A percentile compares a stretch with the other conserved stretches of the same genome.
These are phyloP conservation scores for Westerdykella ornata DNA, from an alignment of 2,329 filamentous ascomycete genomes.

Conservation along the genomic window DNA sequence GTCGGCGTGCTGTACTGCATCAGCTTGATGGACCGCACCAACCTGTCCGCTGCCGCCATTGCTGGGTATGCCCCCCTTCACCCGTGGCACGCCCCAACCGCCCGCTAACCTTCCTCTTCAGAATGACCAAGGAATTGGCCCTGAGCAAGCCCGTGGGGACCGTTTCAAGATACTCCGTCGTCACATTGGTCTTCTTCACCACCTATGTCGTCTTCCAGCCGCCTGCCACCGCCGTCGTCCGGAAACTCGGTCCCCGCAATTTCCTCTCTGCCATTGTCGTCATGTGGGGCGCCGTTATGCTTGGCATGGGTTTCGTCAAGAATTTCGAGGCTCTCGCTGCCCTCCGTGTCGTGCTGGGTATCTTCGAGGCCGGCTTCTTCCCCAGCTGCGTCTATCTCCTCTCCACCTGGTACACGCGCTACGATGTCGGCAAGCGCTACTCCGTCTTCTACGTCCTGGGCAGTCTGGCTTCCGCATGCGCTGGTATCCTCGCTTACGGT, in stretches of 20 bases:
- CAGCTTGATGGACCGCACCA: constrained; percentile 72
- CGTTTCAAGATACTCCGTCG: constrained; percentile 47
- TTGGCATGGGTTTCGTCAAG: constrained; percentile 39
- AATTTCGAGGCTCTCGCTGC: constrained; percentile 33
- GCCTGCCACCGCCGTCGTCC: constrained; percentile 37
- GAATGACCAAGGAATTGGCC: constrained; percentile 37
- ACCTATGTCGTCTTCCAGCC: constrained; percentile 41
- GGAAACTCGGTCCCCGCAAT: constrained; percentile 37
- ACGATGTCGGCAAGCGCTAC: constrained; percentile 64
- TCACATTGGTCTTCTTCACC: constrained; percentile 49
- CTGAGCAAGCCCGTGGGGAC: constrained; percentile 17
- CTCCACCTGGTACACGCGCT: constrained; percentile 45
- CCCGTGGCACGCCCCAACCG: constrained; percentile 1
- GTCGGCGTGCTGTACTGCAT: constrained; percentile 62
- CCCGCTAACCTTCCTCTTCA: constrained; percentile 20
- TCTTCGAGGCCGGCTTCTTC: constrained; percentile 38
- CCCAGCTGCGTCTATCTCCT: constrained; percentile 43
- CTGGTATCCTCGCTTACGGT: constrained; percentile 64
- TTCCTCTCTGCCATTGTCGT: constrained; percentile 33
- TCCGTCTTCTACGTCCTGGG: constrained; percentile 64
- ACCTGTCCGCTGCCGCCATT: constrained; percentile 65
- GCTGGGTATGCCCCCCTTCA: constrained; percentile 48
- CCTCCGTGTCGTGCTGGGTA: constrained; percentile 36
- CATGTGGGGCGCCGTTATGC: constrained; percentile 41
- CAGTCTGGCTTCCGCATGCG: constrained; percentile 58